Percentiles rank a stretch among this genome's conserved stretches.
Evolutionary conservation across 2,329 filamentous ascomycete genomes (phyloP).

Genomic region (Ceratocystis huliohia): DNA sequence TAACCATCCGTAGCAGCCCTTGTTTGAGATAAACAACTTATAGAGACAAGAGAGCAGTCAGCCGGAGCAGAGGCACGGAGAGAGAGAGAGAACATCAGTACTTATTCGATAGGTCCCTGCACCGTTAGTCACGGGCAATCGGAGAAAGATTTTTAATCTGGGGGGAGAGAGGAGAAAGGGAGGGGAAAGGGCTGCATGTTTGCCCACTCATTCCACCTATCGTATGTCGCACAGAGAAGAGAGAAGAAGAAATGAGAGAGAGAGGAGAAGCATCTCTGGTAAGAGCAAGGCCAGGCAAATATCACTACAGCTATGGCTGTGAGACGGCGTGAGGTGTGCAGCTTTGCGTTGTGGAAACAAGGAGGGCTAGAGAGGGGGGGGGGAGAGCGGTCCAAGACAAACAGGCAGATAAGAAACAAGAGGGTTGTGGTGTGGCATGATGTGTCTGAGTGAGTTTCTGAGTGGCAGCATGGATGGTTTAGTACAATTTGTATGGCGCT

Average conservation of each 20-base stretch:
- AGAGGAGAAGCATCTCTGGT: not conserved
- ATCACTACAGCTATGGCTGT: not conserved
- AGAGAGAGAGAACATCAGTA: not conserved
- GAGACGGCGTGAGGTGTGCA: not conserved
- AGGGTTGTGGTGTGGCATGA: not conserved
- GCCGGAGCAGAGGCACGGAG: not conserved
- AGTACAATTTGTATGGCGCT: not conserved
- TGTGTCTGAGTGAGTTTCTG: not conserved
- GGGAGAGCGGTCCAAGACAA: not conserved
- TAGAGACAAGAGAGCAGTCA: constrained; percentile 1
- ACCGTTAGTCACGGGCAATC: not conserved
- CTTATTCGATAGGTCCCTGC: not conserved
- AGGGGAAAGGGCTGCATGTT: not conserved
- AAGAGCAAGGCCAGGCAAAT: not conserved
- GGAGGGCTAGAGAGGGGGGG: constrained; percentile 8
- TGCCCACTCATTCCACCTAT: not conserved
- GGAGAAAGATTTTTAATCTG: not conserved
- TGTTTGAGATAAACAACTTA: constrained; percentile 5
- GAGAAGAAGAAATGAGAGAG: not conserved
- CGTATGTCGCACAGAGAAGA: not conserved
- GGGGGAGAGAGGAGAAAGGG: not conserved
- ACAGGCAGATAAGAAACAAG: not conserved
- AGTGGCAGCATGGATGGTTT: not conserved
- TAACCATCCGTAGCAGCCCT: not conserved
- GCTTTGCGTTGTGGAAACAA: not conserved